Evolutionary conservation across 345 rosid species (phyloP).

Genomic region (Populus nigra): DNA sequence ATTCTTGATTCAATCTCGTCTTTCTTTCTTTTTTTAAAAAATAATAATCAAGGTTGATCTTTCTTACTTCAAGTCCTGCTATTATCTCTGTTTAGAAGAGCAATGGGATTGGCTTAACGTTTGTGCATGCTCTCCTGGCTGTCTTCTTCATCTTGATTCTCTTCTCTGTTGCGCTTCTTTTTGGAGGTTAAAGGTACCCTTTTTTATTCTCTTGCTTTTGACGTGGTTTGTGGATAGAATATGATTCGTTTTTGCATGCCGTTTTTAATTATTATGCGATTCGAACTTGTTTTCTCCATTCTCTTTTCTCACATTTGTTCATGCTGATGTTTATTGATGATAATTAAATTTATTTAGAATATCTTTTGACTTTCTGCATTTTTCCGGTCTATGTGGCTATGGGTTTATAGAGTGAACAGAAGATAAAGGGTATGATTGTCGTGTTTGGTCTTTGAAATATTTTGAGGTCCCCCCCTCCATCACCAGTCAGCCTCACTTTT

Average conservation of each 20-base stretch:
- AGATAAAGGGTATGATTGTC: background rate
- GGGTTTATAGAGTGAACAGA: background rate
- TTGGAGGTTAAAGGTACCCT: conserved; percentile 1
- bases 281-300: background rate
- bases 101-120: conserved; percentile 5
- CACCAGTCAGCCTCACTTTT: too few species aligned
- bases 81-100: conserved; percentile 27
- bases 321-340: background rate
- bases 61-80: conserved; percentile 10
- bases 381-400: background rate
- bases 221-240: background rate
- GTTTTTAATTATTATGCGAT: background rate
- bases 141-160: background rate
- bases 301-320: background rate
- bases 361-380: background rate
- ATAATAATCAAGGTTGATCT: background rate
- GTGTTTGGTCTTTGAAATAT: background rate
- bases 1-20: conserved; percentile 11
- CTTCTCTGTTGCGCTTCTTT: conserved; percentile 12
- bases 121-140: background rate
- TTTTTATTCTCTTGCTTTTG: too few species aligned
- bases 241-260: background rate
- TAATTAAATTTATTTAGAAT: background rate
- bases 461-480: background rate
- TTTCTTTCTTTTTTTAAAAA: conserved; percentile 1